Evolutionary conservation across 2,329 filamentous ascomycete species (phyloP).

Genomic region (Cladosporium sp.): DNA sequence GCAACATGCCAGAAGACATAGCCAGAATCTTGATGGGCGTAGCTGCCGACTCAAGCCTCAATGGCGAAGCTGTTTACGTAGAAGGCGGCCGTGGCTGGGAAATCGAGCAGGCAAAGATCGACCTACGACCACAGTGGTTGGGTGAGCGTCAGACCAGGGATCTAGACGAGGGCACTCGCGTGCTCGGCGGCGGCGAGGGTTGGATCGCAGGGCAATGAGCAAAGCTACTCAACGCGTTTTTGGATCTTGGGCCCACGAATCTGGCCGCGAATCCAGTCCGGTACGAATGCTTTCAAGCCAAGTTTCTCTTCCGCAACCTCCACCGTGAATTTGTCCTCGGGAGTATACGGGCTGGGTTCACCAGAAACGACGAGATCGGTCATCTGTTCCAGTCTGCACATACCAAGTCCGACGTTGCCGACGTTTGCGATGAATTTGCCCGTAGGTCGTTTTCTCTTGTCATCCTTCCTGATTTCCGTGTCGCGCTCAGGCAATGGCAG

Average conservation of each 20-base stretch:
- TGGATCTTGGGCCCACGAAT: conserved; percentile 42
- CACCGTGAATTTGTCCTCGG: conserved; percentile 54
- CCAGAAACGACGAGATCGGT: conserved; percentile 74
- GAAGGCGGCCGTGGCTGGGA: conserved; percentile 48
- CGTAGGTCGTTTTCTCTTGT: conserved; percentile 63
- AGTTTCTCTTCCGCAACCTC: conserved; percentile 24
- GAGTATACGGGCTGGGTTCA: conserved; percentile 61
- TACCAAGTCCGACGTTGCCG: conserved; percentile 81
- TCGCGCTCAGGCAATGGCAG: conserved; percentile 26
- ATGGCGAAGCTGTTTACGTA: conserved; percentile 46
- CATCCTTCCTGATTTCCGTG: conserved; percentile 54
- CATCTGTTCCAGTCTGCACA: conserved; percentile 90
- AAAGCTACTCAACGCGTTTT: conserved; percentile 33
- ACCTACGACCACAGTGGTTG: conserved; percentile 46
- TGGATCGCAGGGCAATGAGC: conserved; percentile 13
- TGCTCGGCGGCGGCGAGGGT: conserved; percentile 33
- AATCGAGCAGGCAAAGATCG: conserved; percentile 45
- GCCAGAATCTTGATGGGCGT: conserved; percentile 42
- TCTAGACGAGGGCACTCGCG: conserved; percentile 39
- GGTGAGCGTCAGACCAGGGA: conserved; percentile 41
- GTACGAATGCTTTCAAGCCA: conserved; percentile 66
- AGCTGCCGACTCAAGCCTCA: conserved; percentile 37
- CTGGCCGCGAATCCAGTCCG: conserved; percentile 65
- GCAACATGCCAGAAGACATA: conserved; percentile 44
- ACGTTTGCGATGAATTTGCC: conserved; percentile 79